Percentiles rank a stretch among this genome's conserved stretches.
Evolutionary conservation across 352 stramenopile species (phyloP).

Genomic region (Plasmopara viticola): DNA sequence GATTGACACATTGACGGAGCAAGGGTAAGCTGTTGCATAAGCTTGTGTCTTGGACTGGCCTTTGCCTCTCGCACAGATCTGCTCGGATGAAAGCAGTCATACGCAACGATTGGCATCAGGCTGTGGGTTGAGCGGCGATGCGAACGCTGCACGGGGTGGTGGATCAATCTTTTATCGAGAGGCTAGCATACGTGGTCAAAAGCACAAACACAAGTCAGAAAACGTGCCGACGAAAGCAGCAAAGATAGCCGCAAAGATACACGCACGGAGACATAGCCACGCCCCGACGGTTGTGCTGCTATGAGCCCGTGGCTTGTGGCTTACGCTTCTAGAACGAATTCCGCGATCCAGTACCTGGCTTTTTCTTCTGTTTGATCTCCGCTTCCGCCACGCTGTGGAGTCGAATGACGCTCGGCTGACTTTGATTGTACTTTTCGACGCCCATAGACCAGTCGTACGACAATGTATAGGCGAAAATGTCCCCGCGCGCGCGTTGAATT

Average conservation of each 20-base stretch:
- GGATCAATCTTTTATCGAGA: conserved; percentile 34
- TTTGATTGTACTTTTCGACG: conserved; percentile 82
- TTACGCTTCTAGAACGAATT: conserved; percentile 39
- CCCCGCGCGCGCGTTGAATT: conserved; percentile 91
- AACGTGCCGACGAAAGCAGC: conserved; percentile 21
- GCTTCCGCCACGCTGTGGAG: conserved; percentile 89
- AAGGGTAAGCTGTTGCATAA: conserved; percentile 6
- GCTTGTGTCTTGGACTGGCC: conserved; percentile 4
- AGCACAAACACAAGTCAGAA: conserved; percentile 22
- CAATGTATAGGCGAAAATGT: conserved; percentile 94
- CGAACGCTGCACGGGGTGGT: conserved; percentile 2
- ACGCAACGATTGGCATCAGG: neutral
- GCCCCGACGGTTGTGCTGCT: conserved; percentile 19
- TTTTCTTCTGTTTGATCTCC: conserved; percentile 95
- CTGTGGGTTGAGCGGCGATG: conserved; percentile 12
- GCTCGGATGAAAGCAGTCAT: neutral
- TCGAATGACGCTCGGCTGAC: conserved; percentile 87
- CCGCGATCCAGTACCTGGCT: conserved; percentile 63
- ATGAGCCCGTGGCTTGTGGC: conserved; percentile 23
- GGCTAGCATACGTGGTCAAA: conserved; percentile 18
- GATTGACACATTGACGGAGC: neutral
- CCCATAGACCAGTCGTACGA: conserved; percentile 98
- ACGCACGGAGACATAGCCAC: conserved; percentile 33
- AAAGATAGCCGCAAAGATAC: conserved; percentile 18
- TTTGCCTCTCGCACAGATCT: neutral